These are phyloP conservation scores for Candida arabinofermentans DNA, from an alignment of 805 yeast genomes.

Conservation along the genomic window DNA sequence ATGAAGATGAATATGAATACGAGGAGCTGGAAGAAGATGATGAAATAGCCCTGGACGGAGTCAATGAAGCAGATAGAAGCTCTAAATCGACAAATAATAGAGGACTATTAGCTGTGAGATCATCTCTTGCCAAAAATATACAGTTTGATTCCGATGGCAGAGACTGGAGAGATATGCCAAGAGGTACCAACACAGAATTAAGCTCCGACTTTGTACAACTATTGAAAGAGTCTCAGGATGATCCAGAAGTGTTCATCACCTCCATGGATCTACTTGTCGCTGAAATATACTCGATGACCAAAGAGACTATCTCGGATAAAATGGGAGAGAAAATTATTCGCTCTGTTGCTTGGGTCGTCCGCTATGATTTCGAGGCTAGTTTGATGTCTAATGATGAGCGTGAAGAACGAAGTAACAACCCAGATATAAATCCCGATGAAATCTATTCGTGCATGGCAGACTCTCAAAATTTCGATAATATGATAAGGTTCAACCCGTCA, in stretches of 20 bases:
- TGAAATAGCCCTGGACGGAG: constrained; percentile 4
- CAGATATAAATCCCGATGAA: constrained; percentile 43
- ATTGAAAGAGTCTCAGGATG: constrained; percentile 19
- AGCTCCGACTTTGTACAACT: constrained; percentile 22
- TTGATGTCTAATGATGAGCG: constrained; percentile 20
- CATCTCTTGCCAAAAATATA: constrained; percentile 28
- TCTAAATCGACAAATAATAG: background rate
- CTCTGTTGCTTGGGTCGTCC: constrained; percentile 52
- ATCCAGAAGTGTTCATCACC: constrained; percentile 21
- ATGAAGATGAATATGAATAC: constrained; percentile 10
- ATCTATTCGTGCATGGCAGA: constrained; percentile 45
- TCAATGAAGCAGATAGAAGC: background rate
- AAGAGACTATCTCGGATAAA: constrained; percentile 22
- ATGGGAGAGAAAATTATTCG: constrained; percentile 39
- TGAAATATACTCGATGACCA: constrained; percentile 25
- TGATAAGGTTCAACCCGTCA: constrained; percentile 45
- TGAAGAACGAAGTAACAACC: constrained; percentile 17
- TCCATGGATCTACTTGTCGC: constrained; percentile 24
- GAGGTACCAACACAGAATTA: constrained; percentile 49
- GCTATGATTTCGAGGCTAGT: constrained; percentile 24
- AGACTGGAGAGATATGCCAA: constrained; percentile 71
- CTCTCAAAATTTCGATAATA: constrained; percentile 44
- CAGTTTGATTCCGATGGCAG: constrained; percentile 58
- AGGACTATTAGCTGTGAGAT: constrained; percentile 30
- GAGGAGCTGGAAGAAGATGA: constrained; percentile 10